Base-by-base conservation (phyloP, 1,284 basidiomycete genomes). In the Somion occarium region DNA sequence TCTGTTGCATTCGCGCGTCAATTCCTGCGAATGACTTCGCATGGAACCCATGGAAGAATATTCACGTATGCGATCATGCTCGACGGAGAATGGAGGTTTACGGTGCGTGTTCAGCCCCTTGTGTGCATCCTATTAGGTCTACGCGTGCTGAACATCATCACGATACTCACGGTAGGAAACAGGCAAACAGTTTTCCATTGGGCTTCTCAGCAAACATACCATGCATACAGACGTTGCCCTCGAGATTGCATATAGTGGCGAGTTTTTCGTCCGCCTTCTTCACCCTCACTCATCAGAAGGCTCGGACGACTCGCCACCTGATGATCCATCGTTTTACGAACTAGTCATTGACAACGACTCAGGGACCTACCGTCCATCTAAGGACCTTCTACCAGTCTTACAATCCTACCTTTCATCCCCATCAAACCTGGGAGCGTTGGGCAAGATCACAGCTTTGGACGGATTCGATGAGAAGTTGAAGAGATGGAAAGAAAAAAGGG, bases 301-400 rank as follows among this genome's bases (percentile, higher is more conserved):
- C 13, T 41, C 39, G 47, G 49, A 54, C 25, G 46, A 55, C 9
- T 51, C 53, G 44, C 53, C 62, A 22, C 47, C 51, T n/a, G 44
- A 49, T 18, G 63, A 68, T 52, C 73, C 72, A 2, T 56, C 63
- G 5, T 55, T 58, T 13, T 76, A 75, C 62, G 75, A 77, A 64
- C 69, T 77, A 26, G 66, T 78, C 42, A 76, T 78, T 56, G 75
- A 77, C 64, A 76, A 78, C 56, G 73, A 75, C 59, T 71, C 68
- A 42, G 76, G 76, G 4, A 78, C 76, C 4, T 78, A 77, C 60
- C 68, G 74, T n/a, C 75, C 75, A 1, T 61, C 68, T 46, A 65
- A 62, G 34, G 64, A 71, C 23, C 63, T 74, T 20, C 61, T 76
- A 11, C 72, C 74, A 5, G 51, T 66, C 1, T 59, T 77, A 23